Base-by-base conservation (phyloP, 352 stramenopile species). In the Pythium sukuiense region DNA sequence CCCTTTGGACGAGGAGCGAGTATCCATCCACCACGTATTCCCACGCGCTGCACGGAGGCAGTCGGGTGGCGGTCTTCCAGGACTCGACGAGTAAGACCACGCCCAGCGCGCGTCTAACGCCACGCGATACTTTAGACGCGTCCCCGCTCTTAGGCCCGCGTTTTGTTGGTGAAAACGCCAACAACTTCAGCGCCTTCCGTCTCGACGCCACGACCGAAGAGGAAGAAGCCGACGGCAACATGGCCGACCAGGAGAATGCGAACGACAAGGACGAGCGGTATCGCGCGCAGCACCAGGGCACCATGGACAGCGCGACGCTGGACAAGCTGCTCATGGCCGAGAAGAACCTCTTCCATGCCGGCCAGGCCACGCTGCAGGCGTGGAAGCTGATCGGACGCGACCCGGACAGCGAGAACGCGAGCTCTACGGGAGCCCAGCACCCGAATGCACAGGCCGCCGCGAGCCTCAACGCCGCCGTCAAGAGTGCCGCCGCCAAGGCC, bases 281-380 rank as follows among this genome's bases (percentile, higher is more conserved):
- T 56, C 65, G 87, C 50, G 70, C 78, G 18, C 79, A 89, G 69
- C 83, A 80, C 0, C 81, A 92, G 69, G 86, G 81, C 37, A 87
- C 80, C 13, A 93, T 93, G 82, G 85, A 95, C 76, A 90, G 79
- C 41, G 79, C 74, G 35, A 95, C 87, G 59, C 76, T 92, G 48
- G 85, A 91, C 66, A 92, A 92, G 72, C 76, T 95, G 35, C 61
- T 93, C 8, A 87, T 80, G 74, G 83, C 85, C 57, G 83, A 95
- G 67, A 87, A 93, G 73, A 76, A 93, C 65, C 67, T 95, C 16
- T 82, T 88, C 54, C 80, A 95, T 55, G 87, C 87, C 26, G 85
- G 83, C 6, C 83, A 93, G 68, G 87, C 87, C 55, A 95, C 87
- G 24, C 77, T 85, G 7, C 82, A 93, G 61, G 87, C 88, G 20